phyloP scores from a whole-genome alignment of 176 grass and related monocot genomes.

The Saccharum officinarum region DNA sequence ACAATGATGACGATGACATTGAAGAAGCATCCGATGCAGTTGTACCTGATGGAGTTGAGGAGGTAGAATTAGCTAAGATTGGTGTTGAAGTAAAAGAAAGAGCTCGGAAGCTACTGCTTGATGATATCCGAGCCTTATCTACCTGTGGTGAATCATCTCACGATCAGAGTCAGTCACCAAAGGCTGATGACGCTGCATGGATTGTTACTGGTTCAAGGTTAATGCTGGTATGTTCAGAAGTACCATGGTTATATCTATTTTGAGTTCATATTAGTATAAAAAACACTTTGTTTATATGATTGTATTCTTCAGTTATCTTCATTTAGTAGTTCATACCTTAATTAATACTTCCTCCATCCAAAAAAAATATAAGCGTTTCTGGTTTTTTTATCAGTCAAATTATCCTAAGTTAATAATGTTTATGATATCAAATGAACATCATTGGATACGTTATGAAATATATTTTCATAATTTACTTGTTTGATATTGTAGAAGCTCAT shows the following conservation, averaged over 20 bases:
- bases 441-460: neutral
- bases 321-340: slow-evolving; percentile 12
- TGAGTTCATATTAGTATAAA: slow-evolving; percentile 9
- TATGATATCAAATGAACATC: neutral
- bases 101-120: slow-evolving; percentile 74
- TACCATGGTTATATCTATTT: slow-evolving; percentile 22
- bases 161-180: slow-evolving; percentile 45
- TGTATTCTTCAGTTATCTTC: slow-evolving; percentile 26
- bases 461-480: neutral
- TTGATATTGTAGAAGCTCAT: neutral
- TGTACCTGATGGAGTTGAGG: slow-evolving; percentile 91
- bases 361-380: neutral
- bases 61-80: slow-evolving; percentile 90
- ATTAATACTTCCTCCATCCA: slow-evolving; percentile 1
- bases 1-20: slow-evolving; percentile 70
- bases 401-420: neutral
- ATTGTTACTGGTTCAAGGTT: slow-evolving; percentile 61
- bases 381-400: neutral
- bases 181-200: slow-evolving; percentile 63
- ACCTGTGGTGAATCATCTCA: slow-evolving; percentile 45
- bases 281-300: neutral
- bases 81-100: slow-evolving; percentile 78
- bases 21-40: slow-evolving; percentile 76
- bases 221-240: slow-evolving; percentile 66
- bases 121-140: slow-evolving; percentile 78